phyloP scores from a whole-genome alignment of 345 rosid species.

The Ricinus communis region DNA sequence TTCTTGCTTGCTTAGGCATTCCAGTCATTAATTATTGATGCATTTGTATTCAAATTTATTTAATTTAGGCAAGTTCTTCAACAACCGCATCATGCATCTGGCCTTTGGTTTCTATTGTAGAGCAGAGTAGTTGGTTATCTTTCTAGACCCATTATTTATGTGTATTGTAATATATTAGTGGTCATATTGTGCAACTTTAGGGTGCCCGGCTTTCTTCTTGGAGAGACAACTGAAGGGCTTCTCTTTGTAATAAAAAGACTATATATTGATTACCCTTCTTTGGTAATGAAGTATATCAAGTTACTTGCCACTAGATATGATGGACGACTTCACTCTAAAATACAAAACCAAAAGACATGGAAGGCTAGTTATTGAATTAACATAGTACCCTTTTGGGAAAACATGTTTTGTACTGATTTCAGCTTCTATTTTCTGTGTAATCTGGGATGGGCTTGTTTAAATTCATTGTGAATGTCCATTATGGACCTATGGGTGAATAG shows the following conservation, averaged over 20 bases:
- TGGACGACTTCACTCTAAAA: too few species aligned
- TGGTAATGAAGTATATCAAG: too few species aligned
- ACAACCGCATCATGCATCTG: not conserved
- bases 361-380: too few species aligned
- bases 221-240: too few species aligned
- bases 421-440: too few species aligned
- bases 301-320: too few species aligned
- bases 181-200: not conserved
- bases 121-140: not conserved
- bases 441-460: not conserved
- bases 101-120: not conserved
- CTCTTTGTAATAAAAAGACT: not conserved
- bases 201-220: not conserved
- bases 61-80: not conserved
- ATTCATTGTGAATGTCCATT: not conserved
- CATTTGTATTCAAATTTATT: not conserved
- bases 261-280: not conserved
- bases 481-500: not conserved
- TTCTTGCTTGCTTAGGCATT: too few species aligned
- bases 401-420: too few species aligned
- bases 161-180: not conserved
- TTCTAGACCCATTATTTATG: not conserved
- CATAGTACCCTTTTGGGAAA: too few species aligned
- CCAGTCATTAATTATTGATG: not conserved
- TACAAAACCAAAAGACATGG: too few species aligned